phyloP scores from a whole-genome alignment of 805 yeast species.

The Clavispora asparagi region DNA sequence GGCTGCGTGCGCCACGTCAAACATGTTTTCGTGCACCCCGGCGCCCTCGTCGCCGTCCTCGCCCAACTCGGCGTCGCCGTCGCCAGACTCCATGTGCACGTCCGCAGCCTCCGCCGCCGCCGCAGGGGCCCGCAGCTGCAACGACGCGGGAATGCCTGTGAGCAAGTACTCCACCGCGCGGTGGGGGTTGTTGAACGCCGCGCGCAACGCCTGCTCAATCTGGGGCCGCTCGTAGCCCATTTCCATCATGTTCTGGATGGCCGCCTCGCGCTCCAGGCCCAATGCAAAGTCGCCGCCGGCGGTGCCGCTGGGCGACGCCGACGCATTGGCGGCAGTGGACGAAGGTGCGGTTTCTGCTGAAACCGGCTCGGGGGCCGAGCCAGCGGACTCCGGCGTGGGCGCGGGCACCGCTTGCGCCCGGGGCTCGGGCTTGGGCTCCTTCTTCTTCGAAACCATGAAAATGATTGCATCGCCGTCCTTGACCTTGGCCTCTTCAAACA shows the following conservation, averaged over 20 bases:
- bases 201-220: constrained; percentile 86
- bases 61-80: constrained; percentile 8
- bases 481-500: constrained; percentile 65
- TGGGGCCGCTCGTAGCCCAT: constrained; percentile 92
- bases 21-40: constrained; percentile 36
- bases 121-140: constrained; percentile 22
- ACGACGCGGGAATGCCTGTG: constrained; percentile 78
- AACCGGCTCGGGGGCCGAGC: background rate
- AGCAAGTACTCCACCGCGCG: constrained; percentile 94
- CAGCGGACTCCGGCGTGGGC: constrained; percentile 10
- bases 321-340: background rate
- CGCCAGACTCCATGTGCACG: constrained; percentile 2
- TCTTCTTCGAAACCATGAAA: constrained; percentile 70
- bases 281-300: constrained; percentile 51
- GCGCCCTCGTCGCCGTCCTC: background rate
- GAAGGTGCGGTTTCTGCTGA: constrained; percentile 1
- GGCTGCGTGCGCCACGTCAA: constrained; percentile 46
- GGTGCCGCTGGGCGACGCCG: constrained; percentile 1
- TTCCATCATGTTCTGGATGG: constrained; percentile 79
- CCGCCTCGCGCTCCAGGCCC: constrained; percentile 73
- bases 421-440: constrained; percentile 25
- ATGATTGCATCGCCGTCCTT: constrained; percentile 86
- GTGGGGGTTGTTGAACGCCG: constrained; percentile 96
- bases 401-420: constrained; percentile 15
- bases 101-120: constrained; percentile 7